phyloP scores from a whole-genome alignment of 371 early-diverging fungal species.

The Saksenaea oblongispora region DNA sequence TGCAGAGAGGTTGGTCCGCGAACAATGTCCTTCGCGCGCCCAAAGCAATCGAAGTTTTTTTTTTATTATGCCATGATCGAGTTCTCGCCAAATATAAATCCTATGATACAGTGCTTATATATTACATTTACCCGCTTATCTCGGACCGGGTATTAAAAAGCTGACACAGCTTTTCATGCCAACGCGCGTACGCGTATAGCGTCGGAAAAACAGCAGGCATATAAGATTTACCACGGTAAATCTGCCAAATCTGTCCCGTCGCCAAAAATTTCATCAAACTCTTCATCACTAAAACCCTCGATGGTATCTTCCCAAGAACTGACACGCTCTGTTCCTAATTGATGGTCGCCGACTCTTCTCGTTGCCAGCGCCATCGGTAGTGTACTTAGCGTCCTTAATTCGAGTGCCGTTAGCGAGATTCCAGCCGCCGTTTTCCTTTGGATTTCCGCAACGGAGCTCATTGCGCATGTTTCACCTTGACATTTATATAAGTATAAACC shows the following conservation, averaged over 20 bases:
- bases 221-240: neutral
- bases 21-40: too few relatives aligned
- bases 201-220: too few relatives aligned
- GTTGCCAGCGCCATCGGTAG: neutral
- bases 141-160: too few relatives aligned
- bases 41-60: too few relatives aligned
- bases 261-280: constrained; percentile 35
- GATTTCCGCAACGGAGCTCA: neutral
- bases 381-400: neutral
- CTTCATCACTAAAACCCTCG: constrained; percentile 22
- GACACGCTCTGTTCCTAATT: neutral
- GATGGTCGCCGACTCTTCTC: neutral
- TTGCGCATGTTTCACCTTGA: neutral
- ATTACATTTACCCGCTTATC: too few relatives aligned
- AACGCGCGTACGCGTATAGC: too few relatives aligned
- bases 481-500: neutral
- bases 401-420: neutral
- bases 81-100: too few relatives aligned
- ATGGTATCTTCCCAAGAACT: constrained; percentile 4
- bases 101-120: too few relatives aligned
- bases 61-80: too few relatives aligned
- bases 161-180: too few relatives aligned
- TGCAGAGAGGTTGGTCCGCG: neutral
- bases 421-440: constrained; percentile 1
- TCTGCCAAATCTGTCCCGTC: constrained; percentile 33